Evolutionary conservation across 2,329 filamentous ascomycete genomes (phyloP).

Genomic region (Cryphonectria naterciae): DNA sequence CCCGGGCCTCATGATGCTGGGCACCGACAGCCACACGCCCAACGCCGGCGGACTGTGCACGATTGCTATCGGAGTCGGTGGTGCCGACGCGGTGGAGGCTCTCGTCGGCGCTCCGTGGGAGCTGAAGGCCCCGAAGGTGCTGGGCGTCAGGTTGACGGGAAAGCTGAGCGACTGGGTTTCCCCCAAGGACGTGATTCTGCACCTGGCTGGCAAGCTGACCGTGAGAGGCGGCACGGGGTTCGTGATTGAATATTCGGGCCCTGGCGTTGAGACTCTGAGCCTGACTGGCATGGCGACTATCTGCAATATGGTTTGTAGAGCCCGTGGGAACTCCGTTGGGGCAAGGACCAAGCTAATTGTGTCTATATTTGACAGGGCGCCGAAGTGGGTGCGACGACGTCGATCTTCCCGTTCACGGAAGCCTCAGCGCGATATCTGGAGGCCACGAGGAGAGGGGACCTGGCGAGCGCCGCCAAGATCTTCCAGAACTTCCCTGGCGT

Average conservation of each 20-base stretch:
- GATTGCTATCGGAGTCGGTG: slow-evolving; percentile 95
- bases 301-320: slow-evolving; percentile 71
- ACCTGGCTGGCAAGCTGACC: slow-evolving; percentile 85
- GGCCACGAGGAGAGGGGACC: slow-evolving; percentile 76
- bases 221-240: slow-evolving; percentile 93
- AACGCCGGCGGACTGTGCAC: slow-evolving; percentile 95
- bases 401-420: slow-evolving; percentile 88
- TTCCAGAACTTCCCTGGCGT: slow-evolving; percentile 58
- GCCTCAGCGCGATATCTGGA: slow-evolving; percentile 84
- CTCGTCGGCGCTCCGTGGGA: slow-evolving; percentile 97
- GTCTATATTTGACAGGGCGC: slow-evolving; percentile 38
- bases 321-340: background rate
- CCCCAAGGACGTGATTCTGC: slow-evolving; percentile 93
- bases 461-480: slow-evolving; percentile 68
- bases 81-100: slow-evolving; percentile 95
- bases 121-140: slow-evolving; percentile 87
- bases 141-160: slow-evolving; percentile 84
- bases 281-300: slow-evolving; percentile 92
- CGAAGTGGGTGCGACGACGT: slow-evolving; percentile 95
- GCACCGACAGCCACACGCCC: slow-evolving; percentile 95
- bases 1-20: slow-evolving; percentile 98
- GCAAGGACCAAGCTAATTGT: background rate
- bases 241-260: slow-evolving; percentile 92
- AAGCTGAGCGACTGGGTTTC: slow-evolving; percentile 87
- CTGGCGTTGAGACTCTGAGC: slow-evolving; percentile 86